Base-by-base conservation (phyloP, 352 stramenopile species). In the Phytophthora cryptogea region DNA sequence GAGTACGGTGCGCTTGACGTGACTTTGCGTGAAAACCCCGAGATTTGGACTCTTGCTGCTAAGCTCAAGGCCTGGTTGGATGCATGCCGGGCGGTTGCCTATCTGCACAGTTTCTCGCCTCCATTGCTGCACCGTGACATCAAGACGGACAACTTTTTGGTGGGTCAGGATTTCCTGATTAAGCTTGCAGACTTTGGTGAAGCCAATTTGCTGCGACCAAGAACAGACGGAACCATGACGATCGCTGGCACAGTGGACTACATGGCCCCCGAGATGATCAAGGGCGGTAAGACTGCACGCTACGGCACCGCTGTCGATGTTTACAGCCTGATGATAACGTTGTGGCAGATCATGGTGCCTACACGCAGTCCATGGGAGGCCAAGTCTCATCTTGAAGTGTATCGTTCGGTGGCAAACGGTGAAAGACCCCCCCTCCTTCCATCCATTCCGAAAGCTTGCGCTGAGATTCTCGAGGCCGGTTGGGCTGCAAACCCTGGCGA, bases 61-160 rank as follows among this genome's bases (percentile, higher is more conserved):
- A 95, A 92, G 43, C 73, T 95, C 14, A 90, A 90, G 48, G 83
- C 84, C 0, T 95, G 86, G 79, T 58, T 95, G n/a, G 86, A 95
- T 65, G 83, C 84, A 0, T 93, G 84, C 47, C 78, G 82, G 4
- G 78, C 86, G 5, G 83, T 95, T 10, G 84, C 86, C 10, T 95
- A 95, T 43, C 51, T 95, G 33, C 86, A 95, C 68, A 92, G 80
- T 63, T 95, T 95, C 45, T 80, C 79, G 5, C 86, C 86, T 3
- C 84, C 86, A 23, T 58, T 95, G 0, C 50, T 95, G 3, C 86
- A 95, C 51, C 80, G 86, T 6, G 86, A 95, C 28, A 92, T 95
- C 50, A 95, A 95, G 68, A 92, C 84, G 3, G 86, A 92, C 70
- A 95, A 94, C 54, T 95, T 90, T 44, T 46, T 95, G 10, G 64